These are phyloP conservation scores for Pleurotus giganteus DNA, from an alignment of 768 basidiomycete species.

Conservation along the genomic window DNA sequence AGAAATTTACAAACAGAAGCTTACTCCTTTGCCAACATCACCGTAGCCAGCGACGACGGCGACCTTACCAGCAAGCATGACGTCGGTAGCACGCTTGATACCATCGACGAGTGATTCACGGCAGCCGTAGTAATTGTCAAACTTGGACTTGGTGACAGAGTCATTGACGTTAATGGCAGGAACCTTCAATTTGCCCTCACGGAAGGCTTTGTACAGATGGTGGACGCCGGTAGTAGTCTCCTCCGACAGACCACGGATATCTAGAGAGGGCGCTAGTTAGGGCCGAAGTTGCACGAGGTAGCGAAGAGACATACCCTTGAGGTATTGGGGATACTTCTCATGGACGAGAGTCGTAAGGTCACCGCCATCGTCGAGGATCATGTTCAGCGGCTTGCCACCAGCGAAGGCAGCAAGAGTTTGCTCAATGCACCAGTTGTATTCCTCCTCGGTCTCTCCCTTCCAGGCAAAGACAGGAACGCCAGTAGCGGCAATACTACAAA, in stretches of 20 bases:
- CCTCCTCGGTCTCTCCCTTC: slow-evolving; percentile 99
- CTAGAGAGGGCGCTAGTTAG: slow-evolving; percentile 38
- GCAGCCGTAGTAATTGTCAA: slow-evolving; percentile 98
- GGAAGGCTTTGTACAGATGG: slow-evolving; percentile 97
- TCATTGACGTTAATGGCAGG: slow-evolving; percentile 99
- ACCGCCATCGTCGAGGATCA: slow-evolving; percentile 99
- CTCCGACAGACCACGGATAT: slow-evolving; percentile 92
- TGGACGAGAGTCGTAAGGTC: slow-evolving; percentile 95
- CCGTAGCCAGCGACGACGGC: slow-evolving; percentile 98
- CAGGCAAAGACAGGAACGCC: slow-evolving; percentile 98
- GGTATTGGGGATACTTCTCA: slow-evolving; percentile 92
- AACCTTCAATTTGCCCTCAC: slow-evolving; percentile 92
- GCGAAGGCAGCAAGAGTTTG: slow-evolving; percentile 91
- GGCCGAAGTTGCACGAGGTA: not conserved
- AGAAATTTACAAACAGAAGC: slow-evolving; percentile 28
- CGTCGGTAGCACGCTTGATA: slow-evolving; percentile 99
- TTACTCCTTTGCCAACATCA: slow-evolving; percentile 98
- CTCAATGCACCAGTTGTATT: slow-evolving; percentile 97
- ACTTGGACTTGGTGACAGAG: slow-evolving; percentile 99
- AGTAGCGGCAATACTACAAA: slow-evolving; percentile 87
- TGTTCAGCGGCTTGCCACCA: slow-evolving; percentile 82
- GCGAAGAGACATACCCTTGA: slow-evolving; percentile 49
- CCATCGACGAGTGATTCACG: slow-evolving; percentile 99
- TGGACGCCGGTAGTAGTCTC: slow-evolving; percentile 99
- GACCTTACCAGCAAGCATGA: slow-evolving; percentile 99